phyloP scores from a whole-genome alignment of 768 basidiomycete genomes.

The Rubroboletus pulcherrimus region DNA sequence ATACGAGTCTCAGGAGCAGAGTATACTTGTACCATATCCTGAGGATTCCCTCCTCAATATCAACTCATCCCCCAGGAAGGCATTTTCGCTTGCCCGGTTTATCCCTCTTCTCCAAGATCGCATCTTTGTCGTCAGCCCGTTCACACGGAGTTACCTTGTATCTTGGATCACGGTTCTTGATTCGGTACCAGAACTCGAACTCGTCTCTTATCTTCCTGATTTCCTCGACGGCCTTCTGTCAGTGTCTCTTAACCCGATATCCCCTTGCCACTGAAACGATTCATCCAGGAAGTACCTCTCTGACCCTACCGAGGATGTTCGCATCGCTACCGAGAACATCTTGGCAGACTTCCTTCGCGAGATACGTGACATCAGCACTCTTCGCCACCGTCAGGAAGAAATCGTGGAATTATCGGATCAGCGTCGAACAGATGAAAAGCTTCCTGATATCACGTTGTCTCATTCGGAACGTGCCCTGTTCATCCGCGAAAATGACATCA shows the following conservation, averaged over 20 bases:
- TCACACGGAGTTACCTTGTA: constrained; percentile 94
- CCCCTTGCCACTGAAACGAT: constrained; percentile 3
- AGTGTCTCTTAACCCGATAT: constrained; percentile 30
- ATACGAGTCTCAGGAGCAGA: constrained; percentile 40
- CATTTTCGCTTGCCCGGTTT: constrained; percentile 92
- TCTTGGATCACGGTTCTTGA: constrained; percentile 96
- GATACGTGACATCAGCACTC: constrained; percentile 77
- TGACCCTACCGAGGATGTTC: constrained; percentile 91
- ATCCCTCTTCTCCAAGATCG: constrained; percentile 91
- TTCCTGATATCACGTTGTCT: constrained; percentile 57
- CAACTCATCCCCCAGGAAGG: constrained; percentile 51
- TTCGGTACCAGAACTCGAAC: constrained; percentile 93
- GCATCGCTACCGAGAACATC: constrained; percentile 84
- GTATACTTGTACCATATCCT: constrained; percentile 64
- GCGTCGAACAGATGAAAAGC: constrained; percentile 46
- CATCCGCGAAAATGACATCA: constrained; percentile 45
- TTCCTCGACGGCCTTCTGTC: constrained; percentile 92
- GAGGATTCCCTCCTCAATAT: constrained; percentile 37
- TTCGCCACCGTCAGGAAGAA: constrained; percentile 65
- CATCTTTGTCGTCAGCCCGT: constrained; percentile 93
- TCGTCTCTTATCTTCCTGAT: constrained; percentile 91
- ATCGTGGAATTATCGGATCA: constrained; percentile 38
- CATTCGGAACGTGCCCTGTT: constrained; percentile 56
- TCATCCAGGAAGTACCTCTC: constrained; percentile 81
- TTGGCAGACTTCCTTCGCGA: constrained; percentile 89